Evolutionary conservation across 768 basidiomycete species (phyloP), one percentile per base, ranked within the genome.

Genomic region (Podaxis sp.): DNA sequence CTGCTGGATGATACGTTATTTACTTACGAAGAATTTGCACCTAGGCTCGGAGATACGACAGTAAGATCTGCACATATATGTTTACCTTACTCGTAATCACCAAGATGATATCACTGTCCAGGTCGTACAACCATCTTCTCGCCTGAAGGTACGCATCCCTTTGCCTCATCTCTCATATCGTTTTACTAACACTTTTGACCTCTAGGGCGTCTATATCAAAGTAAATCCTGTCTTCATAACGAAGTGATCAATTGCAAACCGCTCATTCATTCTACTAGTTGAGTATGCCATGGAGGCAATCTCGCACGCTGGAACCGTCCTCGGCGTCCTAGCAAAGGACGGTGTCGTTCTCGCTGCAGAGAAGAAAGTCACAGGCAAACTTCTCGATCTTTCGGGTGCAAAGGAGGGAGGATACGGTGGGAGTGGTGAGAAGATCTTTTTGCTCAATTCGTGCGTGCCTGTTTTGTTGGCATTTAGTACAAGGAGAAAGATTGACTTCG

Each of bases 221-320:
- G 95, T 96, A 55, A 43, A 25, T 29, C 59, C 40, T 27, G 22
- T 54, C 15, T 36, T 43, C 17, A 53, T 19, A 50, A 46, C 15
- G 19, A 7, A 19, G 19, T 47, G 62, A 38, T 33, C 15, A 17
- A 38, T 33, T 9, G 8, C 33, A 9, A 56, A 50, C 5, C 12
- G 13, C 25, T 50, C 49, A 50, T 25, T 27, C 12, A 8, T 50
- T 27, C 22, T 24, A 11, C 12, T 65, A 96, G 96, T 98, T 80
- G 96, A 99, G 80, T 99, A 99, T 85, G 96, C 96, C 49, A 97
- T 98, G 94, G 97, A 98, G 74, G 94, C 95, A 63, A 98, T 98
- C 81, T 97, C 95, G 29, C 91, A 95, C 70, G 94, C 94, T 19
- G 93, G 93, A 58, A 92, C 94, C 46, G 94, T 96, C 50, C 85